These are phyloP conservation scores for Mortierella sp. DNA, from an alignment of 371 early-diverging fungal species.

Conservation along the genomic window DNA sequence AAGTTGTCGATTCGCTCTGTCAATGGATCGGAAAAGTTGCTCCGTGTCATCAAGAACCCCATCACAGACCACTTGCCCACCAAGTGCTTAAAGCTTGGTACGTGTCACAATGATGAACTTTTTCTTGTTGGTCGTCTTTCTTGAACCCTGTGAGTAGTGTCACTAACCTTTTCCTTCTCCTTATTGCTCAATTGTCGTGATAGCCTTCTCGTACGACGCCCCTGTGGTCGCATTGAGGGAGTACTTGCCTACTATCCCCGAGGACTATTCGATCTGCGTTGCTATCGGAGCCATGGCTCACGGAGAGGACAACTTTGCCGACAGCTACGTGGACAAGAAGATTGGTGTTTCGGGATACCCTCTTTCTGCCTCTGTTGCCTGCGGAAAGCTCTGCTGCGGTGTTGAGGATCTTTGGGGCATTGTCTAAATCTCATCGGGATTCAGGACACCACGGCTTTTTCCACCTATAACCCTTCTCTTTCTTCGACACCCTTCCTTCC, in stretches of 20 bases:
- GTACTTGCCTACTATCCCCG: constrained; percentile 85
- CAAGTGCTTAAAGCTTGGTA: constrained; percentile 89
- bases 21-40: constrained; percentile 91
- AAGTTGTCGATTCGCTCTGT: constrained; percentile 95
- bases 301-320: constrained; percentile 95
- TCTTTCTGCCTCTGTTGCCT: constrained; percentile 95
- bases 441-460: not conserved
- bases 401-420: constrained; percentile 92
- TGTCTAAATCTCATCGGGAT: constrained; percentile 62
- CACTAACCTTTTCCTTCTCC: not conserved
- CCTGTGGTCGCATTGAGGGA: constrained; percentile 86
- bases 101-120: not conserved
- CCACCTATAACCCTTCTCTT: no score
- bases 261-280: constrained; percentile 87
- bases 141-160: not conserved
- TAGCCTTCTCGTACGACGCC: constrained; percentile 94
- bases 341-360: constrained; percentile 96
- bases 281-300: constrained; percentile 98
- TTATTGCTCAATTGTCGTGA: constrained; percentile 2
- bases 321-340: constrained; percentile 95
- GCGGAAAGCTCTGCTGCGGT: constrained; percentile 90
- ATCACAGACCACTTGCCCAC: constrained; percentile 94
- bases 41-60: constrained; percentile 97
- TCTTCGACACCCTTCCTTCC: no score
- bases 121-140: not conserved